phyloP scores from a whole-genome alignment of 495 filamentous ascomycete genomes.

The Aspergillus nidulans region DNA sequence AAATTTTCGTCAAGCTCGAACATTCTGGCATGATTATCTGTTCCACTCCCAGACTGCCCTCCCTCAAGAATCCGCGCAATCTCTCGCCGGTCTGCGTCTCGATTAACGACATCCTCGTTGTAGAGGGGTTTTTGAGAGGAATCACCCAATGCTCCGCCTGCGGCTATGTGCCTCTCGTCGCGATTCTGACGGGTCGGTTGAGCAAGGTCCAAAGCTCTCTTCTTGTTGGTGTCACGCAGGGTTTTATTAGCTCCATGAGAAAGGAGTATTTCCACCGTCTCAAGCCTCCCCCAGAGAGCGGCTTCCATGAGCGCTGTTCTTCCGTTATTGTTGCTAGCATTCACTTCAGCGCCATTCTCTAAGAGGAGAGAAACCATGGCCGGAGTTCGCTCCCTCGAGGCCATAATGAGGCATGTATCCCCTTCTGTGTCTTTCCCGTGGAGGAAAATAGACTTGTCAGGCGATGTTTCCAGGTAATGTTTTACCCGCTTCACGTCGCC shows the following conservation, averaged over 20 bases:
- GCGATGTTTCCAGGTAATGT: slow-evolving; percentile 14
- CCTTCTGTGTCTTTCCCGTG: slow-evolving; percentile 2
- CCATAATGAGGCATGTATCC: slow-evolving; percentile 12
- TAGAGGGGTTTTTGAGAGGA: no score
- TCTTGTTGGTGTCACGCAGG: slow-evolving; percentile 9
- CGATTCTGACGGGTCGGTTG: no score
- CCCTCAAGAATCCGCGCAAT: no score
- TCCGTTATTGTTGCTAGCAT: slow-evolving; percentile 5
- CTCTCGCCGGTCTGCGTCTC: no score
- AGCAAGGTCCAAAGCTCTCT: no score
- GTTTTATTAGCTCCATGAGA: not conserved
- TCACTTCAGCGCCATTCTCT: slow-evolving; percentile 6
- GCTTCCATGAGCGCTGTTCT: slow-evolving; percentile 16
- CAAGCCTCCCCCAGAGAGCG: slow-evolving; percentile 7
- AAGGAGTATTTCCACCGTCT: slow-evolving; percentile 14
- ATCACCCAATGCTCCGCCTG: no score
- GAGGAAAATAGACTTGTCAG: slow-evolving; percentile 7
- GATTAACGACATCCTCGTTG: no score
- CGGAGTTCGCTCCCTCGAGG: not conserved
- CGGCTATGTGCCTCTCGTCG: no score
- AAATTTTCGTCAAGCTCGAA: not conserved
- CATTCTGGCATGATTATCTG: not conserved
- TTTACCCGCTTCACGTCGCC: no score
- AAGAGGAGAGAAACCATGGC: slow-evolving; percentile 12
- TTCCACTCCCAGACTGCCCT: no score